Base-by-base conservation (phyloP, 805 yeast species). In the Wickerhamiella dianesei region DNA sequence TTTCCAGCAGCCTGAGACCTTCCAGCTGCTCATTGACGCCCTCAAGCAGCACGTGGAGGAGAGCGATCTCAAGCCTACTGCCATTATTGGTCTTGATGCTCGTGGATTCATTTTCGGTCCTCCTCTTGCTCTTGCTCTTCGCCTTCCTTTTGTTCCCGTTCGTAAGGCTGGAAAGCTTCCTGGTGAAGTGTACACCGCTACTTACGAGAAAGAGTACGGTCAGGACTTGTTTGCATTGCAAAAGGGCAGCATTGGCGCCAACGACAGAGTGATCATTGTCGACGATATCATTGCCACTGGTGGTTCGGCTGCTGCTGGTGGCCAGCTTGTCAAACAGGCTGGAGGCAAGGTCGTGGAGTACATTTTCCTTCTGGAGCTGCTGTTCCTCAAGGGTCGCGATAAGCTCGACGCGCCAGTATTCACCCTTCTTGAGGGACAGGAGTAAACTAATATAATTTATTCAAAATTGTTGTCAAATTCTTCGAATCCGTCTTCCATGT, bases 21-120 rank as follows among this genome's bases (percentile, higher is more conserved):
- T 92, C 74, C 80, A 81, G 60, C 80, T 82, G 60, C 72, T 92
- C 48, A 70, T 92, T 41, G 76, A 74, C 54, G 95, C 95, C 16
- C 82, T 89, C 69, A 76, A 80, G 65, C 60, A 76, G 47, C 94
- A 86, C 61, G 61, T 92, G 49, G 69, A 69, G 53, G 62, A 68
- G 21, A 74, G 74, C 60, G 49, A 50, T 36, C 70, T 70, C 50
- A 69, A 71, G 52, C 77, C 94, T 52, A 96, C 92, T 61, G 89
- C 82, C 61, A 73, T 92, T 50, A 86, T 92, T 44, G 99, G 97
- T 42, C 74, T 92, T 55, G 99, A 92, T 66, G 83, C 96, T 44
- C 80, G 99, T 66, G 99, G 99, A 3, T 92, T 92, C 64, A 71
- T 92, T 49, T 89, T 92, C 59, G 99, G 97, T 13, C 99, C 99